Evolutionary conservation across 2,329 filamentous ascomycete genomes (phyloP).

Genomic region (Ophiocordyceps australis): DNA sequence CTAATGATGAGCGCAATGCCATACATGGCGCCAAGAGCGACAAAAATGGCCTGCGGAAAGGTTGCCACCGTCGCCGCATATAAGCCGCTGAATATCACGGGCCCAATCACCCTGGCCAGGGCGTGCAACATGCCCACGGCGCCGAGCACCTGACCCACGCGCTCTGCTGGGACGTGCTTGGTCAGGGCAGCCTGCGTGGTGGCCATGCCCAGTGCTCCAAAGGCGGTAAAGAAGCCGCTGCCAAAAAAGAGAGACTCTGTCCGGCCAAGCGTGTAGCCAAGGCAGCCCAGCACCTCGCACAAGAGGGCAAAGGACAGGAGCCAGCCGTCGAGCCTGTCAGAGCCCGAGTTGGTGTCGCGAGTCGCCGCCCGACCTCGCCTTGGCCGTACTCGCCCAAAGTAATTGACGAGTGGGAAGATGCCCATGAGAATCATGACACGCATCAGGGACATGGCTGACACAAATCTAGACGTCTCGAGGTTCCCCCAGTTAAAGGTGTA

Average conservation of each 20-base stretch:
- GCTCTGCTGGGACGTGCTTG: constrained; percentile 74
- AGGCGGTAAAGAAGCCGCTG: constrained; percentile 53
- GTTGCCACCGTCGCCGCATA: constrained; percentile 65
- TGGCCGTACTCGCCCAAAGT: constrained; percentile 46
- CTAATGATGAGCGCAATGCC: constrained; percentile 44
- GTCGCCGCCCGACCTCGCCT: constrained; percentile 17
- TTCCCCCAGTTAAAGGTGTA: constrained; percentile 70
- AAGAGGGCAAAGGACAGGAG: constrained; percentile 58
- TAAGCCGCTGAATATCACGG: constrained; percentile 69
- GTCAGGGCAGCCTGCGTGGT: constrained; percentile 72
- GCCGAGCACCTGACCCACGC: constrained; percentile 74
- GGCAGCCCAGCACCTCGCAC: constrained; percentile 58
- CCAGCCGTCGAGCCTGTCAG: constrained; percentile 59
- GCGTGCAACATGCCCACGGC: constrained; percentile 77
- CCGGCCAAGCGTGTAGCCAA: constrained; percentile 54
- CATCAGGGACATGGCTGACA: constrained; percentile 60
- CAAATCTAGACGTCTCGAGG: constrained; percentile 61
- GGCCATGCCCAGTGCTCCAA: constrained; percentile 74
- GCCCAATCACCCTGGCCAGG: constrained; percentile 59
- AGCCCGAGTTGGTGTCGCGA: constrained; percentile 42
- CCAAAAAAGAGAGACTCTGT: constrained; percentile 46
- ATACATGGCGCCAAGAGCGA: constrained; percentile 53
- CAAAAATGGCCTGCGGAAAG: constrained; percentile 70
- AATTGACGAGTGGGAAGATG: constrained; percentile 59
- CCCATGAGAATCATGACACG: constrained; percentile 61